A percentile compares a stretch with the other conserved stretches of the same genome.
Conservation (phyloP, 176 grass and related monocot genomes). For the Eragrostis nindensis region DNA sequence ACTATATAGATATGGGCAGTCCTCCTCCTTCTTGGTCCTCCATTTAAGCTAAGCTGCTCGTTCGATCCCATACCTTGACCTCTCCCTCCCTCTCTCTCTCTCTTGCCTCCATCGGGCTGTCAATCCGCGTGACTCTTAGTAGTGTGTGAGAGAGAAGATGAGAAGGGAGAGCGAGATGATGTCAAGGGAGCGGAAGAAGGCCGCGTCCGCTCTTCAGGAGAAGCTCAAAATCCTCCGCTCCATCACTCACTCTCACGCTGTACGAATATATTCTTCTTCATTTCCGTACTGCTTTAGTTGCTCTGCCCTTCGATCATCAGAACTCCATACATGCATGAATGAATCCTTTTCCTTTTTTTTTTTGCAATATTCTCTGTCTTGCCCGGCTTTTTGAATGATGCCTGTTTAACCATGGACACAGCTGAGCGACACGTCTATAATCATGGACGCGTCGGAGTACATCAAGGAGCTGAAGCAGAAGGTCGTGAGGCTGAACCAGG, state of each 20-base stretch:
- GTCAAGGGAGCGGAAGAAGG: conserved; percentile 86
- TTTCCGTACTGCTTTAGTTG: not conserved
- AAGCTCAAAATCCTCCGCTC: conserved; percentile 96
- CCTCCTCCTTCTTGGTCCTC: conserved; percentile 31
- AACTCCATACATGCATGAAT: not conserved
- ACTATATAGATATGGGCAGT: conserved; percentile 50
- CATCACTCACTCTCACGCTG: conserved; percentile 92
- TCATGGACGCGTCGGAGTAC: conserved; percentile 91
- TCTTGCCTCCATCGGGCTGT: conserved; percentile 34
- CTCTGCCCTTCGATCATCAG: not conserved
- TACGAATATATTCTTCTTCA: conserved; percentile 48
- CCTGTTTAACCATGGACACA: conserved; percentile 20
- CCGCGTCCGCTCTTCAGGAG: conserved; percentile 70
- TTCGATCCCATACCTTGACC: conserved; percentile 2
- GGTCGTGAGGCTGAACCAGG: conserved; percentile 84
- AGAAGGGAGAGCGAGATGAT: conserved; percentile 51
- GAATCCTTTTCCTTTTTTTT: too few species aligned
- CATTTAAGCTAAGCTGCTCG: conserved; percentile 45
- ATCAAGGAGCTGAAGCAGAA: conserved; percentile 98
- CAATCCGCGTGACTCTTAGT: not conserved
- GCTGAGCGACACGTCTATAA: conserved; percentile 82
- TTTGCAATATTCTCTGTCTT: not conserved
- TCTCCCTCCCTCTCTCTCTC: not conserved
- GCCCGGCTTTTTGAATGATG: not conserved
- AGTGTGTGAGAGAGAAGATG: not conserved